Conservation (phyloP, 2,329 filamentous ascomycete species). For the Grosmannia clavigera region DNA sequence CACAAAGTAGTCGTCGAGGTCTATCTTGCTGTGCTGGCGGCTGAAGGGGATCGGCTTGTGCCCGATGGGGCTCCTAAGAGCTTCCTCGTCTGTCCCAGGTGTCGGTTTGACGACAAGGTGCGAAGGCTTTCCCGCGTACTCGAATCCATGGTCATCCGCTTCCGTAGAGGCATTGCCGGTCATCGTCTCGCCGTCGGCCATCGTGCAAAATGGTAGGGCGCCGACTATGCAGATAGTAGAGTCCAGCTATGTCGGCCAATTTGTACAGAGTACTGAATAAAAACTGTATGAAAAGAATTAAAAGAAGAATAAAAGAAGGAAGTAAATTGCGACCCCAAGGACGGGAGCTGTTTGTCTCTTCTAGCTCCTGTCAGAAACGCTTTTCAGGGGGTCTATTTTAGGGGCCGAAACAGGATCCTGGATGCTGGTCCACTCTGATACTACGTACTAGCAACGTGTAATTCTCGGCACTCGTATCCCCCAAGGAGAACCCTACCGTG, state of each 20-base stretch:
- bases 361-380: not conserved
- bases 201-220: not conserved
- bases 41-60: conserved; percentile 23
- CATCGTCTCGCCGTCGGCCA: not conserved
- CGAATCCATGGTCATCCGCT: not conserved
- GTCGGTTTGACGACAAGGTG: not conserved
- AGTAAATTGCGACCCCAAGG: not conserved
- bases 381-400: not conserved
- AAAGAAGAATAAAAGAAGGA: not conserved
- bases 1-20: conserved; percentile 34
- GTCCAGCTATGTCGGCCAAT: too few relatives aligned
- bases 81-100: not conserved
- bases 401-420: not conserved
- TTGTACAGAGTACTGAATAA: too few relatives aligned
- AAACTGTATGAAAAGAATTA: not conserved
- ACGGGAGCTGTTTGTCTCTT: not conserved
- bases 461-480: not conserved
- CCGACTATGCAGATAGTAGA: too few relatives aligned
- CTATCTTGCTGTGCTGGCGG: conserved; percentile 21
- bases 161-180: not conserved
- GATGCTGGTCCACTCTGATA: not conserved
- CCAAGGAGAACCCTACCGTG: not conserved
- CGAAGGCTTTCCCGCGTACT: not conserved
- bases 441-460: not conserved
- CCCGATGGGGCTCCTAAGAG: not conserved